Evolutionary conservation across 805 yeast species (phyloP).

Genomic region (Lachancea meyersii): DNA sequence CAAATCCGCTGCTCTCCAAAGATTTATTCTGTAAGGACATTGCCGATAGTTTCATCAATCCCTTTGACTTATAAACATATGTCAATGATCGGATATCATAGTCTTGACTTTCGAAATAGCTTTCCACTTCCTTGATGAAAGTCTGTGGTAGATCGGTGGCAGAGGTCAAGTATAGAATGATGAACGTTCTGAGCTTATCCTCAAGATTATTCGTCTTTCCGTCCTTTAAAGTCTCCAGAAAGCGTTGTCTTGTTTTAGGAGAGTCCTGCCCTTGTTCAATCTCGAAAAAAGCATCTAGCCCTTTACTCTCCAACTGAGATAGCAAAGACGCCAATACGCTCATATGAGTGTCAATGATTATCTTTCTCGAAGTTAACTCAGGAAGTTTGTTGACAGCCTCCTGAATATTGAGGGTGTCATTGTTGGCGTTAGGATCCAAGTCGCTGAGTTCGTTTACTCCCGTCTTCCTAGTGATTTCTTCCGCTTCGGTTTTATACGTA

Average conservation of each 20-base stretch:
- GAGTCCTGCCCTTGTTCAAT: conserved; percentile 75
- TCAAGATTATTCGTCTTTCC: conserved; percentile 53
- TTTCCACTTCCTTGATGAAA: conserved; percentile 55
- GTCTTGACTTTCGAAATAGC: conserved; percentile 49
- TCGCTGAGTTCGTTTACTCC: conserved; percentile 67
- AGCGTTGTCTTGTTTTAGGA: conserved; percentile 46
- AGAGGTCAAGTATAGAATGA: conserved; percentile 62
- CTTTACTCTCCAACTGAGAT: conserved; percentile 77
- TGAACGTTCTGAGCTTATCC: conserved; percentile 85
- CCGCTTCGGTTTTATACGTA: conserved; percentile 79
- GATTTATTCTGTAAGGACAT: conserved; percentile 34
- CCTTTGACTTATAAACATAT: conserved; percentile 78
- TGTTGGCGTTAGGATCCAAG: conserved; percentile 48
- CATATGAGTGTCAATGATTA: conserved; percentile 93
- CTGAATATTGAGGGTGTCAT: conserved; percentile 63
- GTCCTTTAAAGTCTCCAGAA: conserved; percentile 49
- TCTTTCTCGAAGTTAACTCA: conserved; percentile 81
- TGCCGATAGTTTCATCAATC: conserved; percentile 52
- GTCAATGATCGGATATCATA: conserved; percentile 58
- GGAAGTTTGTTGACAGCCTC: conserved; percentile 91
- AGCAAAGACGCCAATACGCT: conserved; percentile 81
- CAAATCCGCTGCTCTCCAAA: conserved; percentile 30
- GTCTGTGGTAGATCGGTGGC: conserved; percentile 38
- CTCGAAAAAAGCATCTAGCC: conserved; percentile 86
- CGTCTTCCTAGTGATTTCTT: conserved; percentile 72